Evolutionary conservation across 805 yeast genomes (phyloP).

Genomic region (Saccharomyces kudriavzevii): DNA sequence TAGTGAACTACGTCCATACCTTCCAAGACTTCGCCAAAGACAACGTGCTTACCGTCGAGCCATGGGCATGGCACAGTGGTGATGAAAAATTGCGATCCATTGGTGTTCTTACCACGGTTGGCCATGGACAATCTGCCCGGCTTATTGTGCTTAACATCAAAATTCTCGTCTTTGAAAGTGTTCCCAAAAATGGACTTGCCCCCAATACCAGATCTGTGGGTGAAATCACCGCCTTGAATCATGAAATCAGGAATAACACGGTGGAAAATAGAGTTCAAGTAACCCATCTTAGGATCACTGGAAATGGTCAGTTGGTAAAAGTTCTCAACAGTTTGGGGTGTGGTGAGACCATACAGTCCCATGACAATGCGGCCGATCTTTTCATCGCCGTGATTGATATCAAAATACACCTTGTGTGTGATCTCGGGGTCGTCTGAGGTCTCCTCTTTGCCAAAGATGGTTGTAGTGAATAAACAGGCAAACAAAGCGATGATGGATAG

Average conservation of each 20-base stretch:
- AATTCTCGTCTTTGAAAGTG: slow-evolving; percentile 63
- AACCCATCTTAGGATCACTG: slow-evolving; percentile 59
- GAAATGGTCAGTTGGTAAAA: slow-evolving; percentile 75
- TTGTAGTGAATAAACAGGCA: neutral
- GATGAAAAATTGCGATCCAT: slow-evolving; percentile 92
- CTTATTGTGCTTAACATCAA: slow-evolving; percentile 56
- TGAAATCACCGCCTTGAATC: slow-evolving; percentile 80
- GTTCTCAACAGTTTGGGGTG: slow-evolving; percentile 84
- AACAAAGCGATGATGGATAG: neutral
- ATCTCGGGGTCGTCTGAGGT: slow-evolving; percentile 29
- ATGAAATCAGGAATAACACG: slow-evolving; percentile 63
- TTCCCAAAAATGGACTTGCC: slow-evolving; percentile 68
- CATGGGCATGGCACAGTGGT: slow-evolving; percentile 77
- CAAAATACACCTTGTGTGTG: slow-evolving; percentile 80
- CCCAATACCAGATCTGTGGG: slow-evolving; percentile 61
- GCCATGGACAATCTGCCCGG: slow-evolving; percentile 73
- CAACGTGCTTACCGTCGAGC: slow-evolving; percentile 93
- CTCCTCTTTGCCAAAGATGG: neutral
- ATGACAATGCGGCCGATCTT: slow-evolving; percentile 72
- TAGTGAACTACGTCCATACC: slow-evolving; percentile 76
- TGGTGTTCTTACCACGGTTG: slow-evolving; percentile 69
- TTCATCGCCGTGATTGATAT: slow-evolving; percentile 71
- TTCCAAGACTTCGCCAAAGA: slow-evolving; percentile 86
- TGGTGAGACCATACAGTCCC: slow-evolving; percentile 81
- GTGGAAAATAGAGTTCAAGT: slow-evolving; percentile 59